Conservation (phyloP, 2,329 filamentous ascomycete genomes). For the Lasiodiplodia gonubiensis region DNA sequence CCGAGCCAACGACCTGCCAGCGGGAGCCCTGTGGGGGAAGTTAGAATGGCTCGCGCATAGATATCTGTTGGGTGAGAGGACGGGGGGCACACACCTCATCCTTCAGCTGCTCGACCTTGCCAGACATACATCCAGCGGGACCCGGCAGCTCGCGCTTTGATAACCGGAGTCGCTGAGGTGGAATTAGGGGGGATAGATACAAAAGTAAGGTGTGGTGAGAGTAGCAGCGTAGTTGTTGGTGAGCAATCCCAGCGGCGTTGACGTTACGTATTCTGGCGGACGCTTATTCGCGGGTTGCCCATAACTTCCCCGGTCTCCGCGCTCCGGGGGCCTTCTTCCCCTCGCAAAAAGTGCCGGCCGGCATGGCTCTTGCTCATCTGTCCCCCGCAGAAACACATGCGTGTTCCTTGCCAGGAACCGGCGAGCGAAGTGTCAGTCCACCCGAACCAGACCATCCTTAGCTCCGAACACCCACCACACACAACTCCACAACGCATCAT, state of each 20-base stretch:
- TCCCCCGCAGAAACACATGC: conserved; percentile 8
- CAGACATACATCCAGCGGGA: conserved; percentile 64
- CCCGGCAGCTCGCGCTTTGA: conserved; percentile 30
- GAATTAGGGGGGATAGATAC: neutral
- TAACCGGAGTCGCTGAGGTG: conserved; percentile 32
- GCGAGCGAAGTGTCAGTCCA: conserved; percentile 11
- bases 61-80: conserved; percentile 11
- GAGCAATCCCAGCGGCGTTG: neutral
- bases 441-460: conserved; percentile 13
- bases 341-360: conserved; percentile 43
- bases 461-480: neutral
- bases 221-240: conserved; percentile 5
- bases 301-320: neutral
- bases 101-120: conserved; percentile 67
- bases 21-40: conserved; percentile 62
- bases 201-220: neutral
- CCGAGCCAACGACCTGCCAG: conserved; percentile 68
- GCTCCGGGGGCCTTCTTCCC: neutral
- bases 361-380: conserved; percentile 7
- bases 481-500: neutral
- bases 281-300: neutral
- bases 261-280: neutral
- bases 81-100: conserved; percentile 62
- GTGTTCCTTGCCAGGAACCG: conserved; percentile 9
- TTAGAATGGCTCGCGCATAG: conserved; percentile 27